Conservation (phyloP, 2,329 filamentous ascomycete species). For the Fusarium torulosum region DNA sequence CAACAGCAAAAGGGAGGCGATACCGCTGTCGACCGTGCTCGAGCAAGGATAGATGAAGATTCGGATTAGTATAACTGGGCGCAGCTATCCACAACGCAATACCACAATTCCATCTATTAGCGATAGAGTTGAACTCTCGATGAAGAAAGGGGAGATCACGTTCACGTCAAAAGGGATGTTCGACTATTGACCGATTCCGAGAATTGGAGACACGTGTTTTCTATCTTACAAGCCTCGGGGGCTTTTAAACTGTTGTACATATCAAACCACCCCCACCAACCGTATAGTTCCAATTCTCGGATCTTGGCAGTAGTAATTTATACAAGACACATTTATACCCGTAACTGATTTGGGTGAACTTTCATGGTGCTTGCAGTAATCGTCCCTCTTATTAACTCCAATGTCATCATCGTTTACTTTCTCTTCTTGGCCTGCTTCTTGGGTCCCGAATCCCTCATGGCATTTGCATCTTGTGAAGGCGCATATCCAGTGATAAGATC, state of each 20-base stretch:
- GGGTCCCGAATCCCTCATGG: constrained; percentile 53
- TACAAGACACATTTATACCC: constrained; percentile 39
- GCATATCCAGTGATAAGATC: constrained; percentile 67
- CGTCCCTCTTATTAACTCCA: constrained; percentile 4
- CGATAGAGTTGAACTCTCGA: constrained; percentile 16
- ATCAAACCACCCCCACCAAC: constrained; percentile 46
- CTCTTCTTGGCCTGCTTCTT: constrained; percentile 63
- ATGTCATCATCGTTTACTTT: constrained; percentile 54
- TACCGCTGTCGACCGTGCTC: constrained; percentile 71
- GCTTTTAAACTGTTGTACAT: constrained; percentile 53
- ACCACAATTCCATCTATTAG: constrained; percentile 31
- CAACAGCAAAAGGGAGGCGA: constrained; percentile 64
- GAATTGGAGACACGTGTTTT: constrained; percentile 48
- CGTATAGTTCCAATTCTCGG: constrained; percentile 31
- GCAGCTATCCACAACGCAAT: constrained; percentile 18
- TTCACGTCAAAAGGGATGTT: constrained; percentile 25
- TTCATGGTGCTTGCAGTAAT: constrained; percentile 1
- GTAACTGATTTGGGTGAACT: neutral
- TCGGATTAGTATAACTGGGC: constrained; percentile 61
- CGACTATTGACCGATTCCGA: constrained; percentile 40
- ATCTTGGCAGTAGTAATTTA: constrained; percentile 34
- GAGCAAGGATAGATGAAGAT: constrained; percentile 70
- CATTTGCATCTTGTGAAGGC: constrained; percentile 51
- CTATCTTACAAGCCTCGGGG: constrained; percentile 54
- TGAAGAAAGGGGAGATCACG: constrained; percentile 19